Base-by-base conservation (phyloP, 2,329 filamentous ascomycete genomes). In the Paecilomyces niveus region DNA sequence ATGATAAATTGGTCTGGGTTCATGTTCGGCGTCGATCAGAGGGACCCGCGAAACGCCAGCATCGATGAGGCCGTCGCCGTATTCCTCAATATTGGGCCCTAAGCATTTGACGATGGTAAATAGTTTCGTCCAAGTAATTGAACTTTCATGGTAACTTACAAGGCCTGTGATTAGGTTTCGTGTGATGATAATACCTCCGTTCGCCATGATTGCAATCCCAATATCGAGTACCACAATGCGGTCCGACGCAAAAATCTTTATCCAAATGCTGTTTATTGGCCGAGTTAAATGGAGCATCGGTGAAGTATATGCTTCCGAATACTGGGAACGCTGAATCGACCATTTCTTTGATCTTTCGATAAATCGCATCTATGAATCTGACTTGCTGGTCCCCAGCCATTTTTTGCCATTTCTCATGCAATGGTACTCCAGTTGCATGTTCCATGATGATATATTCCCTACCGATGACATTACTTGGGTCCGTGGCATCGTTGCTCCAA, bases 391-490 rank as follows among this genome's bases (percentile, higher is more conserved):
- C 58, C 13, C 54, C 58, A 35, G 64, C 54, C 66, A 77, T 73
- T 21, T 59, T 55, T 10, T 63, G 58, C 73, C 72, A 76, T 58
- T 59, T 64, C 18, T 70, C 50, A 26, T 70, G 66, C 31, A 76
- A 57, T 31, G 62, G 65, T 55, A 73, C 61, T n/a, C 73, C 74
- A 33, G 55, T 26, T 10, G 65, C 69, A 61, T 75, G 70, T 58
- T 75, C 69, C 70, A 74, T 75, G 22, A 77, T 76, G 31, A 76
- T 75, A 54, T 76, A 76, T 60, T 76, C 71, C 24, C 62, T 67
- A 35, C 72, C 71, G 54, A 76, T 69, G 13, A 63, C 21, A 58
- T 72, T 74, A 2, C 58, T 63, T 21, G 64, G 58, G 59, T 77
- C 68, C 3, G 58, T 63, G 18, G 65, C 59, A 59, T 77, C 68